Evolutionary conservation across 208 protist genomes (phyloP).

Genomic region (Leptomonas pyrrhocoris): DNA sequence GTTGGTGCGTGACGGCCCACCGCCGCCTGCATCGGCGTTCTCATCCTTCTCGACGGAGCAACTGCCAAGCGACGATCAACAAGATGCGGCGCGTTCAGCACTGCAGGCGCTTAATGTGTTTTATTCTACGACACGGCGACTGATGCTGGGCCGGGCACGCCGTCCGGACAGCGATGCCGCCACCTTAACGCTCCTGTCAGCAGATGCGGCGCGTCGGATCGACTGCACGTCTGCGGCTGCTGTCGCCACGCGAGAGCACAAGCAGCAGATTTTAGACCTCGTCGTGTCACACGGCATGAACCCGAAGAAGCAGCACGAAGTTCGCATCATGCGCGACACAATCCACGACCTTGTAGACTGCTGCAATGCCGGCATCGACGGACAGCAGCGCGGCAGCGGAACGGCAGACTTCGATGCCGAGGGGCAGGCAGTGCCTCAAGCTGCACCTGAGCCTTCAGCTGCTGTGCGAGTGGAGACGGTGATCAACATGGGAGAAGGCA

Average conservation of each 20-base stretch:
- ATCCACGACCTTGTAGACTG: conserved; percentile 62
- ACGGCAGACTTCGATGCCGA: background rate
- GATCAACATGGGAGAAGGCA: conserved; percentile 92
- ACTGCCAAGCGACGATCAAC: background rate
- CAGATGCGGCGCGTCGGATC: background rate
- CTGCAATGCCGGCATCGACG: conserved; percentile 29
- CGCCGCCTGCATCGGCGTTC: conserved; percentile 2
- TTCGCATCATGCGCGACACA: conserved; percentile 74
- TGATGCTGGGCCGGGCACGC: conserved; percentile 45
- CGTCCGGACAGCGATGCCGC: conserved; percentile 55
- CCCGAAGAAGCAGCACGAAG: conserved; percentile 90
- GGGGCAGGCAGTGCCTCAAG: background rate
- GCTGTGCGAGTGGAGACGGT: conserved; percentile 49
- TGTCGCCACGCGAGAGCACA: conserved; percentile 6
- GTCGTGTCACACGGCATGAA: conserved; percentile 80
- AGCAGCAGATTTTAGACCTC: conserved; percentile 48
- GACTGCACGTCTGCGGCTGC: background rate
- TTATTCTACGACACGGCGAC: conserved; percentile 25
- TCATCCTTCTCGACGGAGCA: background rate
- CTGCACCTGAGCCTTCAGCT: background rate
- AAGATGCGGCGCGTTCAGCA: background rate
- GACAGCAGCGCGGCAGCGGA: background rate
- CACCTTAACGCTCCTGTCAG: conserved; percentile 37
- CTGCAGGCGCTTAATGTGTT: conserved; percentile 29
- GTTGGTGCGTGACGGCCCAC: conserved; percentile 62